Conservation (phyloP, 179 eudicot species). For the Patellifolia procumbens region DNA sequence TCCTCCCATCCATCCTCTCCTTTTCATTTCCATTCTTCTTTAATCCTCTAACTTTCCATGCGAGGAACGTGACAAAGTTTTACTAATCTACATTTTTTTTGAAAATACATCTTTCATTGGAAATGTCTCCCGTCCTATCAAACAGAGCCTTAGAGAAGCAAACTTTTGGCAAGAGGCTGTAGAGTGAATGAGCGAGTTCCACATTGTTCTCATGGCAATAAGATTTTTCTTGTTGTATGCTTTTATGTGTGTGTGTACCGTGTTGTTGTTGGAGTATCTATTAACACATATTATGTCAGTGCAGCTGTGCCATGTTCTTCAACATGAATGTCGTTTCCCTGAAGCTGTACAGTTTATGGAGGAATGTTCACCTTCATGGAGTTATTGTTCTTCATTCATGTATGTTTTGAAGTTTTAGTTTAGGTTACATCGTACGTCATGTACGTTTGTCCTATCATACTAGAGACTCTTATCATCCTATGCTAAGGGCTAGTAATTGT, state of each 20-base stretch:
- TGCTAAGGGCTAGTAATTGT: constrained; percentile 1
- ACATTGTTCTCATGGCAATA: background rate
- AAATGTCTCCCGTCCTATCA: too few relatives aligned
- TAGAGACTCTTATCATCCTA: background rate
- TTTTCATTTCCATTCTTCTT: too few relatives aligned
- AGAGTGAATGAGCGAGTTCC: background rate
- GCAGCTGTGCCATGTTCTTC: constrained; percentile 94
- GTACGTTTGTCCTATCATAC: background rate
- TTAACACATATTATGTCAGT: constrained; percentile 13
- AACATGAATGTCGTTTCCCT: constrained; percentile 69
- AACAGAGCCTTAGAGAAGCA: background rate
- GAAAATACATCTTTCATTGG: too few relatives aligned
- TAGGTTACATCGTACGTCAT: background rate
- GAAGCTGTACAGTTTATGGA: constrained; percentile 94
- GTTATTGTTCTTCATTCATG: constrained; percentile 73
- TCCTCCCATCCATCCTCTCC: too few relatives aligned
- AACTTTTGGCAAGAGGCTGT: background rate
- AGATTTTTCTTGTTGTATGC: background rate
- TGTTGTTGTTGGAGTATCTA: background rate
- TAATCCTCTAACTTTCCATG: too few relatives aligned
- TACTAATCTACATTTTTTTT: too few relatives aligned
- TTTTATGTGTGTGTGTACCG: background rate
- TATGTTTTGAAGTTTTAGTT: constrained; percentile 29
- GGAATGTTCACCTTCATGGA: constrained; percentile 73
- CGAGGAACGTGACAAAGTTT: too few relatives aligned